Base-by-base conservation (phyloP, 2,329 filamentous ascomycete genomes). In the Chaetothyriales sp. region DNA sequence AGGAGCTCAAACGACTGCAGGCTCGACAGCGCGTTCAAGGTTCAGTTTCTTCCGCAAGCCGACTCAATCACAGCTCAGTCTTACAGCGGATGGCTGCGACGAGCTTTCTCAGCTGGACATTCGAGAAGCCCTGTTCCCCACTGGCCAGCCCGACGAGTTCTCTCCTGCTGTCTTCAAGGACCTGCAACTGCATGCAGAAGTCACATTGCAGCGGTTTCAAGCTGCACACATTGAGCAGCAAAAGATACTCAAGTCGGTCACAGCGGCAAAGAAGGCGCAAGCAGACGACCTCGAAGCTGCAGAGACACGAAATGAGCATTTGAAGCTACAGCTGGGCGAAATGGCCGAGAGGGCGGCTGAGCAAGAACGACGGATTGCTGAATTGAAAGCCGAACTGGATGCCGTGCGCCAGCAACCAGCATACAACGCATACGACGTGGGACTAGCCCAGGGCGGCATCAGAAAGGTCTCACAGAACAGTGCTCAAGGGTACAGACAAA, bases 211-310 rank as follows among this genome's bases (percentile, higher is more conserved):
- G 50, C 70, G 73, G 28, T 73, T 80, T 61, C 79, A 81, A 63
- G 64, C 66, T 4, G 77, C 77, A 2, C 81, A 82, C 64, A 75
- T 74, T 56, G 66, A 73, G 54, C 70, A 75, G 53, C 69, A 69
- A 1, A 69, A 72, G 49, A 69, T 70, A 28, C 66, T 82, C 44
- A 70, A 73, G 43, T 71, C 76, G 54, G 69, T 73, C 2, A 66
- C 73, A 37, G 74, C 73, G 3, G 77, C 80, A 58, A 74, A 78
- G 54, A 74, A 73, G 49, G 74, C 75, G 9, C 75, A 78, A 58
- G 69, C 72, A n/a, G 79, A 82, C 56, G 80, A 82, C 62, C 69
- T 79, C 0, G 77, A 80, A 54, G 79, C 81, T 58, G 73, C 77
- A 13, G 72, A 78, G 33, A 79, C 76, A 43, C 71, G 78, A 6